These are phyloP conservation scores for Suillus lakei DNA, from an alignment of 768 basidiomycete genomes.

Conservation along the genomic window DNA sequence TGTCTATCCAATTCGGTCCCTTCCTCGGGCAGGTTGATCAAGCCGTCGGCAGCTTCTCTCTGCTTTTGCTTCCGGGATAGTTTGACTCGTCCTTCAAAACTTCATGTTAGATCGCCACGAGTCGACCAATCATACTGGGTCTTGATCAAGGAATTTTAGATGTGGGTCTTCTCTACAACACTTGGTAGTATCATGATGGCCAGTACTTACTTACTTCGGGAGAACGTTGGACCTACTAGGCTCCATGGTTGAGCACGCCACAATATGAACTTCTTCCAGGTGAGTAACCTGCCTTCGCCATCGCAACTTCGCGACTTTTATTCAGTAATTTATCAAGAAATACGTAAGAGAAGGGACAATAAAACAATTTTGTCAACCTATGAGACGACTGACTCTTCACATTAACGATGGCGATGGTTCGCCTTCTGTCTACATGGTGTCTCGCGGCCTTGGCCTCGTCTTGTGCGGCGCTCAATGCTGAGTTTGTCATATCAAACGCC, in stretches of 20 bases:
- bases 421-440: neutral
- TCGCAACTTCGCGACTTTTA: neutral
- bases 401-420: neutral
- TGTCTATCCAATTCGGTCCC: neutral
- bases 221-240: neutral
- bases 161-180: neutral
- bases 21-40: neutral
- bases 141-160: neutral
- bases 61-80: neutral
- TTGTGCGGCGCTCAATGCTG: conserved; percentile 20
- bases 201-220: neutral
- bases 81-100: neutral
- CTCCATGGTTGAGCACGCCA: neutral
- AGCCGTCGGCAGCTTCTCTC: neutral
- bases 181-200: neutral
- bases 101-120: neutral
- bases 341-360: neutral
- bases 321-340: too few relatives aligned
- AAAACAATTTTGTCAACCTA: neutral
- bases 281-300: too few relatives aligned
- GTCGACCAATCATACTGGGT: neutral
- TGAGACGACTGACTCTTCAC: neutral
- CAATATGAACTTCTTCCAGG: neutral
- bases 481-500: conserved; percentile 29
- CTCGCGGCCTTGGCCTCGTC: conserved; percentile 12